Percentiles rank a stretch among this genome's conserved stretches.
phyloP scores from a whole-genome alignment of 768 basidiomycete genomes.

The Suillus brevipes region DNA sequence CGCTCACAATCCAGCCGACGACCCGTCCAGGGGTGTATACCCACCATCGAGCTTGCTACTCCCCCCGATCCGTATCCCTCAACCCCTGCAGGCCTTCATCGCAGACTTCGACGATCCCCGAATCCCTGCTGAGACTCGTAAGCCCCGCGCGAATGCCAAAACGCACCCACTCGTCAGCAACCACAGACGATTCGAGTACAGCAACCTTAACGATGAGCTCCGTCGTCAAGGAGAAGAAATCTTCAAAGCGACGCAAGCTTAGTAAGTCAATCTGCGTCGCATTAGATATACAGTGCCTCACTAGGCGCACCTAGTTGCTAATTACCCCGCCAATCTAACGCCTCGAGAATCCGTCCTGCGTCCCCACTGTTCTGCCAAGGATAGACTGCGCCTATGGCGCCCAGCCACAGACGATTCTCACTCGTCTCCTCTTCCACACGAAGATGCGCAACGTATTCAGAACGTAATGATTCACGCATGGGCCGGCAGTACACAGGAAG shows the following conservation, averaged over 20 bases:
- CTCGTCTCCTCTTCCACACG: neutral
- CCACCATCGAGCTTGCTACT: too few species aligned
- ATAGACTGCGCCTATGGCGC: neutral
- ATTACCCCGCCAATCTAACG: conserved; percentile 3
- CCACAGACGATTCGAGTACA: too few species aligned
- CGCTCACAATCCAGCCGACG: too few species aligned
- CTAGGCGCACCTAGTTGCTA: too few species aligned
- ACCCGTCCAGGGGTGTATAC: too few species aligned
- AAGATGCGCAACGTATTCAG: conserved; percentile 16
- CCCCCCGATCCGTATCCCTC: too few species aligned
- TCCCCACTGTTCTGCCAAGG: conserved; percentile 10
- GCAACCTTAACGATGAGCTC: neutral
- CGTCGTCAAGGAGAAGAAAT: neutral
- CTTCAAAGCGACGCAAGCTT: neutral
- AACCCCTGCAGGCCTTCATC: too few species aligned
- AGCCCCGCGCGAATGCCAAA: too few species aligned
- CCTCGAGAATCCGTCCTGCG: neutral
- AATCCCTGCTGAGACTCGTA: neutral
- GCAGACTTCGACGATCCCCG: too few species aligned
- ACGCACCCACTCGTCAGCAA: too few species aligned
- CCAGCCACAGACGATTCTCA: neutral
- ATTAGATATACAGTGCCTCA: too few species aligned
- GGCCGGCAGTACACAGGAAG: conserved; percentile 30
- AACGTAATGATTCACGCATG: conserved; percentile 27
- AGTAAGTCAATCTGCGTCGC: too few species aligned